phyloP scores from a whole-genome alignment of 306 rosid species.

The Sechiopsis laciniata region DNA sequence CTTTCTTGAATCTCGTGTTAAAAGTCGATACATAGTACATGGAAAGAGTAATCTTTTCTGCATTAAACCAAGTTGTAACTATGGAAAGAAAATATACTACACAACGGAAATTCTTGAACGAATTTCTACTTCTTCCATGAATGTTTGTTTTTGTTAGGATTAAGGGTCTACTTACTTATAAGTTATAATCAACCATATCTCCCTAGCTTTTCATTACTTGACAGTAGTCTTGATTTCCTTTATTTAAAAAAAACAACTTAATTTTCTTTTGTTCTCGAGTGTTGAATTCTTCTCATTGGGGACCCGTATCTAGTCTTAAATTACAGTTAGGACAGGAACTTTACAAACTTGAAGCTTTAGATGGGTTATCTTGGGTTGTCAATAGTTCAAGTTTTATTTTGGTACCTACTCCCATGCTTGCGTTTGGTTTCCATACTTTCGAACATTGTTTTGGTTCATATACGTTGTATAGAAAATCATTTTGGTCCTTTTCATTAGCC shows the following conservation, averaged over 20 bases:
- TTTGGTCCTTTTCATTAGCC: not conserved
- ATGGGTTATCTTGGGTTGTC: too few species aligned
- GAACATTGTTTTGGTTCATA: not conserved
- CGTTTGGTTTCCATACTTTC: not conserved
- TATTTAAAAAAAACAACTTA: not conserved
- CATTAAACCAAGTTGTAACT: not conserved
- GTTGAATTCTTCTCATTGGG: not conserved
- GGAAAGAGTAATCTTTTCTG: constrained; percentile 1
- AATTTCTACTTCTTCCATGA: not conserved
- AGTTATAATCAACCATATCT: not conserved
- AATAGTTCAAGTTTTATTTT: not conserved
- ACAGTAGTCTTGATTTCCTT: not conserved
- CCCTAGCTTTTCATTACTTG: constrained; percentile 7
- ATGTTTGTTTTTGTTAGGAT: not conserved
- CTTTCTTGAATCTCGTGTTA: not conserved
- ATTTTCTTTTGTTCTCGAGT: not conserved
- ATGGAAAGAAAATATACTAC: not conserved
- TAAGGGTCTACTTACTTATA: not conserved
- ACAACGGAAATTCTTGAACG: not conserved
- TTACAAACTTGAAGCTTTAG: too few species aligned
- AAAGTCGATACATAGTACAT: not conserved
- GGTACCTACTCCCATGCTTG: not conserved
- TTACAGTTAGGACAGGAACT: not conserved
- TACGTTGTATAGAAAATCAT: not conserved
- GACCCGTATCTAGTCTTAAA: constrained; percentile 8